Evolutionary conservation across 495 filamentous ascomycete genomes (phyloP).

Genomic region (Clavariopsis aquatica): DNA sequence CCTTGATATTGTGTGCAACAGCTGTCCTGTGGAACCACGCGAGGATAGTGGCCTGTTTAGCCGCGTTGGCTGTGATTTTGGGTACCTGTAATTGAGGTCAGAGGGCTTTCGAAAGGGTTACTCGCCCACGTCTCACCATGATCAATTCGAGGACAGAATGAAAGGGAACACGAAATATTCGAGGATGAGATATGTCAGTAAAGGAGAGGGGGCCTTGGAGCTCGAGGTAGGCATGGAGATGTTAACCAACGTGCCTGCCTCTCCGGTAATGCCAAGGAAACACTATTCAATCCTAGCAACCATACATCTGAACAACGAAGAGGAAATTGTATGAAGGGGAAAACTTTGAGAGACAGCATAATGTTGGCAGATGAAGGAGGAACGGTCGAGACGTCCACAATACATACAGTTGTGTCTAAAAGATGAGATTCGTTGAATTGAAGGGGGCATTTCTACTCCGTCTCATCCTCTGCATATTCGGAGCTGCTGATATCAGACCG

Average conservation of each 20-base stretch:
- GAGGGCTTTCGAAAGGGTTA: neutral
- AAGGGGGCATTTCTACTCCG: neutral
- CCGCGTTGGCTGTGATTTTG: constrained; percentile 58
- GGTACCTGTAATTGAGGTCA: constrained; percentile 50
- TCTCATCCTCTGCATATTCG: neutral
- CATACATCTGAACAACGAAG: neutral
- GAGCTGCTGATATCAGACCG: neutral
- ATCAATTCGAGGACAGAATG: neutral
- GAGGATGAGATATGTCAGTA: neutral
- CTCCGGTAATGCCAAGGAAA: neutral
- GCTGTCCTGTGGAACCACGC: constrained; percentile 63
- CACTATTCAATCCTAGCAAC: neutral
- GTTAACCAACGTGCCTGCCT: constrained; percentile 11
- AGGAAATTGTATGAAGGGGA: too few species aligned
- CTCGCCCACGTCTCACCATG: constrained; percentile 19
- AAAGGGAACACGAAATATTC: neutral
- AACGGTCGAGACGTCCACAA: neutral
- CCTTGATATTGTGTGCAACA: constrained; percentile 70
- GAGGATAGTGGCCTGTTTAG: constrained; percentile 65
- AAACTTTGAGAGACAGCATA: too few species aligned
- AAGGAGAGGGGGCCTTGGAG: neutral
- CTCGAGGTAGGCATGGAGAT: neutral
- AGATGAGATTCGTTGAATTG: neutral
- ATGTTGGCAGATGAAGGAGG: neutral
- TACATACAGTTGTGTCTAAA: too few species aligned